These are phyloP conservation scores for Strobilomyces confusus DNA, from an alignment of 768 basidiomycete species.

Conservation along the genomic window DNA sequence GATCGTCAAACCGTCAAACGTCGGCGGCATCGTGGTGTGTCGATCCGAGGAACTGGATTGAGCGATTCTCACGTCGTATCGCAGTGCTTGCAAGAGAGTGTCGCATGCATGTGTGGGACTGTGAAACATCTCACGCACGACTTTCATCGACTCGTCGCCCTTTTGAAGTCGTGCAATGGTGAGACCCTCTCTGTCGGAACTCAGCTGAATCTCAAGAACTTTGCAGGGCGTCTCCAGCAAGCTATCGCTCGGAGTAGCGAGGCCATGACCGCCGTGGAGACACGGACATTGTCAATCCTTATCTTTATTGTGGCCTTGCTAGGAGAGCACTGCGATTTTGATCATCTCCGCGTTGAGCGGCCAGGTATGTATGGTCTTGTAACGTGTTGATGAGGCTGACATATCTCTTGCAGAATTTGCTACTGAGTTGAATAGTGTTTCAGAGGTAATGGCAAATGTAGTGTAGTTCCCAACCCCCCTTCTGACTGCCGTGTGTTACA, in stretches of 20 bases:
- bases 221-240: slow-evolving; percentile 60
- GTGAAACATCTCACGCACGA: slow-evolving; percentile 86
- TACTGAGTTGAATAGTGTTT: slow-evolving; percentile 54
- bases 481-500: slow-evolving; percentile 24
- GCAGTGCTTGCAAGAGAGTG: slow-evolving; percentile 84
- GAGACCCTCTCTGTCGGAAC: not conserved
- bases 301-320: slow-evolving; percentile 83
- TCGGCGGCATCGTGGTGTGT: slow-evolving; percentile 62
- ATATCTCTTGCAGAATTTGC: slow-evolving; percentile 42
- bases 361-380: slow-evolving; percentile 41
- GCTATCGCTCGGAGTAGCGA: slow-evolving; percentile 41
- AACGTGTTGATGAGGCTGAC: not conserved
- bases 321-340: slow-evolving; percentile 87
- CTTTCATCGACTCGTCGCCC: slow-evolving; percentile 67
- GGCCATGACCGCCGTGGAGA: slow-evolving; percentile 45
- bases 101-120: slow-evolving; percentile 87
- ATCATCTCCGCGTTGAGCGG: slow-evolving; percentile 61
- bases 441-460: slow-evolving; percentile 38
- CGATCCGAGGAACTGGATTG: not conserved
- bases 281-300: slow-evolving; percentile 59
- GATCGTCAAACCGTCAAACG: slow-evolving; percentile 79
- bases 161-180: slow-evolving; percentile 87
- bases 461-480: not conserved
- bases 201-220: slow-evolving; percentile 6
- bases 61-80: not conserved